phyloP scores from a whole-genome alignment of 768 basidiomycete genomes.

The Boletus vermiculosoides region DNA sequence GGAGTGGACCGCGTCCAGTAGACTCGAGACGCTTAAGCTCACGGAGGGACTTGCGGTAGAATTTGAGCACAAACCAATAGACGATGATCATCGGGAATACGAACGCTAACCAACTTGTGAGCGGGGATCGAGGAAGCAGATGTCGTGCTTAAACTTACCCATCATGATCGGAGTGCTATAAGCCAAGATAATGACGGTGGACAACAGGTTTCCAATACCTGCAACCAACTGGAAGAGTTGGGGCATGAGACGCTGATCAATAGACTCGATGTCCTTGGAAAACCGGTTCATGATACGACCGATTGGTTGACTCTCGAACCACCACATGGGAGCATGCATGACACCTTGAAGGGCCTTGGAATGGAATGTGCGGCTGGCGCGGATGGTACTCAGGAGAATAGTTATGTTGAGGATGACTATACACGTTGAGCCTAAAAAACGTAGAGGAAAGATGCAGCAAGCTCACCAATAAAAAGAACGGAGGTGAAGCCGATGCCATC shows the following conservation, averaged over 20 bases:
- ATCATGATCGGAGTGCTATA: constrained; percentile 33
- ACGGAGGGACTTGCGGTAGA: constrained; percentile 48
- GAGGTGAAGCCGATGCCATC: constrained; percentile 26
- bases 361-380: constrained; percentile 29
- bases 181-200: constrained; percentile 23
- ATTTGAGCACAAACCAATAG: constrained; percentile 43
- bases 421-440: constrained; percentile 1
- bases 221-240: constrained; percentile 29
- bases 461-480: constrained; percentile 21
- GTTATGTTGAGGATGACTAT: constrained; percentile 27
- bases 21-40: constrained; percentile 49
- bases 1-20: constrained; percentile 46
- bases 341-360: constrained; percentile 24
- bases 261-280: constrained; percentile 41
- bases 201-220: constrained; percentile 24
- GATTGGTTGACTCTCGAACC: constrained; percentile 35
- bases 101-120: constrained; percentile 24
- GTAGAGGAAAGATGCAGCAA: background rate
- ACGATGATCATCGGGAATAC: constrained; percentile 28
- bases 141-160: constrained; percentile 33
- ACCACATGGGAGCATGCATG: constrained; percentile 28
- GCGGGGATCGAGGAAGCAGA: constrained; percentile 4
- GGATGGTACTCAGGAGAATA: constrained; percentile 27
- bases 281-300: constrained; percentile 51
- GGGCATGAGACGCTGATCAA: constrained; percentile 38